Percentiles rank a stretch among this genome's conserved stretches.
These are phyloP conservation scores for Candida odintsovae DNA, from an alignment of 805 yeast species.

Conservation along the genomic window DNA sequence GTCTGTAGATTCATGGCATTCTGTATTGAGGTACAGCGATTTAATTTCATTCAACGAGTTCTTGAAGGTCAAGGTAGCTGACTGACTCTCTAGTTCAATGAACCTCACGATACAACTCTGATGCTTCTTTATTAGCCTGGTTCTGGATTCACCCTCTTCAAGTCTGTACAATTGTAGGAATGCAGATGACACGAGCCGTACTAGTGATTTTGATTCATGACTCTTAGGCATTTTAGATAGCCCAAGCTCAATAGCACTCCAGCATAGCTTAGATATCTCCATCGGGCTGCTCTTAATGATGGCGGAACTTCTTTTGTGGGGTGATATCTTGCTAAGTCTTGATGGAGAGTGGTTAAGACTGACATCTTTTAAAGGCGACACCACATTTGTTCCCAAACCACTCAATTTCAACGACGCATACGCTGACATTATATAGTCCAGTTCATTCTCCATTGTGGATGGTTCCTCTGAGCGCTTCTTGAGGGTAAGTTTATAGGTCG, in stretches of 20 bases:
- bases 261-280: slow-evolving; percentile 17
- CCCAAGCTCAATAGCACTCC: slow-evolving; percentile 18
- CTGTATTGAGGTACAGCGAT: neutral
- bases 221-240: slow-evolving; percentile 10
- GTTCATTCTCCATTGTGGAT: slow-evolving; percentile 14
- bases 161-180: slow-evolving; percentile 19
- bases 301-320: slow-evolving; percentile 9
- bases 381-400: neutral
- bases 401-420: slow-evolving; percentile 18
- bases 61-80: slow-evolving; percentile 1
- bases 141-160: slow-evolving; percentile 3
- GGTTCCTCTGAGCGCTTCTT: neutral
- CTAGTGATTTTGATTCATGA: slow-evolving; percentile 10
- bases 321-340: slow-evolving; percentile 6
- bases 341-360: slow-evolving; percentile 19
- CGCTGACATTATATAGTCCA: slow-evolving; percentile 21
- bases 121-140: slow-evolving; percentile 14
- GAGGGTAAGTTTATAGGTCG: neutral
- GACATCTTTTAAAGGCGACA: slow-evolving; percentile 17
- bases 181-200: slow-evolving; percentile 18
- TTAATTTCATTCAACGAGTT: slow-evolving; percentile 3
- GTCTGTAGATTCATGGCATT: slow-evolving; percentile 3
- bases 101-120: slow-evolving; percentile 17
- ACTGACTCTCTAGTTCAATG: slow-evolving; percentile 17
- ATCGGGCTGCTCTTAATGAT: slow-evolving; percentile 8